Base-by-base conservation (phyloP, 1,139 yeast genomes). In the Lodderomyces parapsilosis region DNA sequence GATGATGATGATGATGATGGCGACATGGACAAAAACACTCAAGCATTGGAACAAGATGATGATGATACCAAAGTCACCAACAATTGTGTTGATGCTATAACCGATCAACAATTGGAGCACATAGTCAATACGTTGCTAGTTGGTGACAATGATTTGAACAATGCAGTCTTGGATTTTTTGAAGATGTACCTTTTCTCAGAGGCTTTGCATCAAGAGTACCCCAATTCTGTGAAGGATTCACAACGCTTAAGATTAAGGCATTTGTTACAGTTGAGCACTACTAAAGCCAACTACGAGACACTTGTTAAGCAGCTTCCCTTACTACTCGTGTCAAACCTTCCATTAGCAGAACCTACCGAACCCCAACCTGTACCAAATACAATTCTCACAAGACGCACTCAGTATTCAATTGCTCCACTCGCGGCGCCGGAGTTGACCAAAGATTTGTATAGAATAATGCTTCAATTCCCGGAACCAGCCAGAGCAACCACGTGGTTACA, bases 401-500 rank as follows among this genome's bases (percentile, higher is more conserved):
- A 59, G 17, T 59, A 62, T 48, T 53, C 63, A 6, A 66, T 69
- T 25, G 78, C 79, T 1, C 96, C 96, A 3, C 53, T 66, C 0
- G 56, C 62, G 2, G 76, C 84, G 3, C 94, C 96, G 1, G 66
- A 62, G 15, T 67, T 91, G 36, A 74, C 36, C 66, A 68, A n/a
- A 15, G 76, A 74, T n/a, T 69, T 89, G 35, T 78, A 82, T 49
- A 68, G 73, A 14, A 80, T 84, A 38, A 75, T 93, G 35, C 68
- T 85, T 38, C 68, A 71, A 34, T 68, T 90, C 50, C 79, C 83
- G 6, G 99, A 93, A 62, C 99, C 99, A 1, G 78, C 82, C 48
- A 76, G 99, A 49, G 96, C 99, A 1, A 87, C 96, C 2, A 78
- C 90, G 11, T 93, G 99, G 99, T 83, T 93, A 68, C 80, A 96